Conservation (phyloP, 2,329 filamentous ascomycete genomes). For the Hypoxylon sp. region DNA sequence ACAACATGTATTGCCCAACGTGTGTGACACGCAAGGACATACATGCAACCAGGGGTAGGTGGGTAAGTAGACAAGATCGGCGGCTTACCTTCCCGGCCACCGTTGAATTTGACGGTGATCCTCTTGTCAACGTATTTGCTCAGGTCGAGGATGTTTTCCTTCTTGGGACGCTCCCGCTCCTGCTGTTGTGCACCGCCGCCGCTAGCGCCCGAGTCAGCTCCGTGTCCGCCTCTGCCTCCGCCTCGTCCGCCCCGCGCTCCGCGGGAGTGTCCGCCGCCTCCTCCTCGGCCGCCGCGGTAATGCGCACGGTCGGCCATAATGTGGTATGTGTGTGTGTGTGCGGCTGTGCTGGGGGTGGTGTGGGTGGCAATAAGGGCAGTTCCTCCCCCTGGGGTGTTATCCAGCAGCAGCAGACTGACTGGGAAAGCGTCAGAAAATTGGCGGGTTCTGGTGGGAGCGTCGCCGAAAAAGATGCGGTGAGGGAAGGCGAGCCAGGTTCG, state of each 20-base stretch:
- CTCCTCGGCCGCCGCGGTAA: conserved; percentile 64
- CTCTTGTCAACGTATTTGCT: conserved; percentile 97
- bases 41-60: not conserved
- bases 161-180: conserved; percentile 85
- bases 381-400: not conserved
- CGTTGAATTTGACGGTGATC: conserved; percentile 96
- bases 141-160: conserved; percentile 97
- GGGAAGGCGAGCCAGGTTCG: conserved; percentile 17
- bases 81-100: conserved; percentile 84
- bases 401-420: not conserved
- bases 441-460: conserved; percentile 19
- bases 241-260: conserved; percentile 59
- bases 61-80: conserved; percentile 9
- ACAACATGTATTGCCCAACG: conserved; percentile 2
- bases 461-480: conserved; percentile 43
- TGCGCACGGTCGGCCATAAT: conserved; percentile 67
- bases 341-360: conserved; percentile 19
- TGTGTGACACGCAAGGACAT: not conserved
- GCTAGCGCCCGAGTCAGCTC: conserved; percentile 59
- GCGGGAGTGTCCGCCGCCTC: conserved; percentile 58
- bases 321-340: conserved; percentile 43
- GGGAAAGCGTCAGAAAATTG: conserved; percentile 1
- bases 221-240: conserved; percentile 60
- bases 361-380: conserved; percentile 10
- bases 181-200: conserved; percentile 62